These are phyloP conservation scores for Penicillium nucicola DNA, from an alignment of 495 filamentous ascomycete genomes.

Conservation along the genomic window DNA sequence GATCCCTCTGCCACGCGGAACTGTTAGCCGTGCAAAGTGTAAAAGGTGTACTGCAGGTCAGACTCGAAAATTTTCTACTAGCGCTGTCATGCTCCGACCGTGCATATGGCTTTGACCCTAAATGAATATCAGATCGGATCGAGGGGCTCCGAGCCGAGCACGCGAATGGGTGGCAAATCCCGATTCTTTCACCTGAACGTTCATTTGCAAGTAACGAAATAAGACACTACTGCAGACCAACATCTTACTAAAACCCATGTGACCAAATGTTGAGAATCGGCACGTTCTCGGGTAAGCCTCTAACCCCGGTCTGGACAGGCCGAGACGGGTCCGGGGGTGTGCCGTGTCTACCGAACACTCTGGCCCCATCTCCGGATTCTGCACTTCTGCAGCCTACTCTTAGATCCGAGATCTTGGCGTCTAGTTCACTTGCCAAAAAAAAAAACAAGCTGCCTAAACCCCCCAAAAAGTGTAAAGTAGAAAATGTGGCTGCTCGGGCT, in stretches of 20 bases:
- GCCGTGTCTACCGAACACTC: constrained; percentile 20
- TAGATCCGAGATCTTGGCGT: background rate
- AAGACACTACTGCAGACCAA: background rate
- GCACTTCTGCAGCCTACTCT: background rate
- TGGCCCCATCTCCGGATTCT: constrained; percentile 4
- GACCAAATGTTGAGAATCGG: background rate
- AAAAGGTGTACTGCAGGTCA: background rate
- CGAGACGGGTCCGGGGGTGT: constrained; percentile 17
- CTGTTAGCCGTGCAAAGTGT: too few species aligned
- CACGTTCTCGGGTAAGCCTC: constrained; percentile 1
- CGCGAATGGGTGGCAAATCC: background rate
- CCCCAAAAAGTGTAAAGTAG: too few species aligned
- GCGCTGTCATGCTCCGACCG: background rate
- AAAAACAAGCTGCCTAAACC: too few species aligned
- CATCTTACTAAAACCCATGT: background rate
- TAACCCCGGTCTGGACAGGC: constrained; percentile 8
- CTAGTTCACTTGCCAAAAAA: background rate
- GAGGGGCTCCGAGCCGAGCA: background rate
- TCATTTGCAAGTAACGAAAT: background rate
- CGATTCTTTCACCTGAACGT: background rate
- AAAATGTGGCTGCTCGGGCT: background rate
- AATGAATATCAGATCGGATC: constrained; percentile 6
- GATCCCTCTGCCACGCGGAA: background rate
- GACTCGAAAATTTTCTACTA: background rate
- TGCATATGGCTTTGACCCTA: constrained; percentile 1